Conservation (phyloP, 768 basidiomycete species). For the Russula brevipes region DNA sequence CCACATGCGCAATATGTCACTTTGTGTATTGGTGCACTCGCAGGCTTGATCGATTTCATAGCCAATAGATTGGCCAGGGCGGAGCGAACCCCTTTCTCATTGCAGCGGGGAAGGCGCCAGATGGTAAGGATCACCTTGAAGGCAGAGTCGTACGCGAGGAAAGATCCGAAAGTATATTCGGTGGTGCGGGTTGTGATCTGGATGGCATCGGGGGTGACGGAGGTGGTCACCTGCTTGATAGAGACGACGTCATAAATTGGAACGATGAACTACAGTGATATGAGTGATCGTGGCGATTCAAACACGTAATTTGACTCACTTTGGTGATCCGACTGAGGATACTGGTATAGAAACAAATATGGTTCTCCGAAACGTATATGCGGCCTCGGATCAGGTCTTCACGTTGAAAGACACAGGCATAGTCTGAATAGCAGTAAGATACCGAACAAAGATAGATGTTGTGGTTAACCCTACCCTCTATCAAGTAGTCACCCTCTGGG, state of each 20-base stretch:
- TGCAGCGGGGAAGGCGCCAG: conserved; percentile 86
- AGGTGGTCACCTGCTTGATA: conserved; percentile 95
- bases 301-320: conserved; percentile 45
- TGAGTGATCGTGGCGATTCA: not conserved
- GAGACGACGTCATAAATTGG: conserved; percentile 81
- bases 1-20: conserved; percentile 73
- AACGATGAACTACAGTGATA: conserved; percentile 58
- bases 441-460: not conserved
- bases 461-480: conserved; percentile 63
- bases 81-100: conserved; percentile 28
- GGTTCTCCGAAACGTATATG: conserved; percentile 96
- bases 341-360: conserved; percentile 97
- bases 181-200: conserved; percentile 75
- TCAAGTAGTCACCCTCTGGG: conserved; percentile 94
- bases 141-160: conserved; percentile 93
- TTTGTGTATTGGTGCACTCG: conserved; percentile 37
- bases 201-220: conserved; percentile 96
- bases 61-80: not conserved
- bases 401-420: conserved; percentile 93
- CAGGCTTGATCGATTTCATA: conserved; percentile 9
- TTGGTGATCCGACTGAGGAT: conserved; percentile 99
- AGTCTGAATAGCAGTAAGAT: conserved; percentile 53
- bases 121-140: conserved; percentile 95
- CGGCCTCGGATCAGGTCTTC: conserved; percentile 97
- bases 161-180: conserved; percentile 94